Evolutionary conservation across 2,329 filamentous ascomycete genomes (phyloP).

Genomic region (Hymenoscyphus infarciens): DNA sequence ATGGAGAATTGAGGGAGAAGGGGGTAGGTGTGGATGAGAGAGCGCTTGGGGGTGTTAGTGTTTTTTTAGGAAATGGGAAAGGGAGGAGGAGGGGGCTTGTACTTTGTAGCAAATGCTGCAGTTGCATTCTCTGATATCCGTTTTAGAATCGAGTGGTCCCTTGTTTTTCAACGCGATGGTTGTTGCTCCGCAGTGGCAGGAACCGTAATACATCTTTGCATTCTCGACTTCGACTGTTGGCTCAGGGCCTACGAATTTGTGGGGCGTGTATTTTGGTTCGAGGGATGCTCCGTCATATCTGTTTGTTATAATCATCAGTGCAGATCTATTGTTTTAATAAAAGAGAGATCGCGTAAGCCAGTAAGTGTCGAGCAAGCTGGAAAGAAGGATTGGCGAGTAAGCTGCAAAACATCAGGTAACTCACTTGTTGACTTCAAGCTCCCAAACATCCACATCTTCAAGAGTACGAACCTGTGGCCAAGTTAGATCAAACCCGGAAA

Average conservation of each 20-base stretch:
- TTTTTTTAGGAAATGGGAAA: not conserved
- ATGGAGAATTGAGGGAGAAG: not conserved
- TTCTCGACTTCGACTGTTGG: constrained; percentile 19
- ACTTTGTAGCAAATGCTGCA: constrained; percentile 19
- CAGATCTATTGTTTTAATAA: too few relatives aligned
- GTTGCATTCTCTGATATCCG: constrained; percentile 22
- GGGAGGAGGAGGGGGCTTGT: not conserved
- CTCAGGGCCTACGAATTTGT: constrained; percentile 14
- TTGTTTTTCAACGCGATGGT: constrained; percentile 21
- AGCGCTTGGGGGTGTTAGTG: constrained; percentile 4
- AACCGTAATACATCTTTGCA: constrained; percentile 24
- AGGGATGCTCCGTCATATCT: constrained; percentile 21
- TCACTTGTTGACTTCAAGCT: constrained; percentile 18
- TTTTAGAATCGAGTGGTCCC: constrained; percentile 10
- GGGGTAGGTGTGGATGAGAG: constrained; percentile 3
- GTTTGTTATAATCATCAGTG: not conserved
- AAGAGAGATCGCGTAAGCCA: not conserved
- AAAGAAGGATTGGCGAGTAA: not conserved
- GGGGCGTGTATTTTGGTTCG: constrained; percentile 20
- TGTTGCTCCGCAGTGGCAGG: constrained; percentile 27
- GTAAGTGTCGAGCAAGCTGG: too few relatives aligned
- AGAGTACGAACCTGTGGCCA: constrained; percentile 19
- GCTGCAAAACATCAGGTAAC: not conserved
- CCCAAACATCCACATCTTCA: constrained; percentile 21
- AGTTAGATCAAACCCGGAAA: not conserved